A percentile compares a stretch with the other conserved stretches of the same genome.
Conservation (phyloP, 2,329 filamentous ascomycete species). For the Magnaporthiopsis poae region DNA sequence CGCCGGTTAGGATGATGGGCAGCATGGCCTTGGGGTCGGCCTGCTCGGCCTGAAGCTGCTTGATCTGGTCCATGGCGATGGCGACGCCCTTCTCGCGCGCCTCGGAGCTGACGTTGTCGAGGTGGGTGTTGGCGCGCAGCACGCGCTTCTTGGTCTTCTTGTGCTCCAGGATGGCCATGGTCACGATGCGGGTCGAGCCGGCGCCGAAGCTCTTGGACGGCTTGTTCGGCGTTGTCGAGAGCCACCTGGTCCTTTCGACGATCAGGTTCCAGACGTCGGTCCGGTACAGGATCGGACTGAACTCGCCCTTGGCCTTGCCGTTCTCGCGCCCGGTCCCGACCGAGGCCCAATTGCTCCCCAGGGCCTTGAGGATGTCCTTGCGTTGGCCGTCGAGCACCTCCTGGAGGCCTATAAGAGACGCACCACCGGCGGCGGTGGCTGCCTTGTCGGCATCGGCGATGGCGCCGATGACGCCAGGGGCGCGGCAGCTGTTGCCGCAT, state of each 20-base stretch:
- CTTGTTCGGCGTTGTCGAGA: slow-evolving; percentile 46
- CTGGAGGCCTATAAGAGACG: slow-evolving; percentile 36
- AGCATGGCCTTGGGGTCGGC: slow-evolving; percentile 11
- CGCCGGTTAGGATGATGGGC: slow-evolving; percentile 9
- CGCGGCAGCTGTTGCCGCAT: background rate
- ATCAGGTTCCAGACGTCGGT: slow-evolving; percentile 39
- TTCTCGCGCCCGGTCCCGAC: slow-evolving; percentile 38
- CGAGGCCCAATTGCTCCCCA: slow-evolving; percentile 29
- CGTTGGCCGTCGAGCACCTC: slow-evolving; percentile 38
- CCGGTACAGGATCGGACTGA: slow-evolving; percentile 50
- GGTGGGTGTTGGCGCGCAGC: slow-evolving; percentile 41
- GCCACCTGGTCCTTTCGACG: slow-evolving; percentile 48
- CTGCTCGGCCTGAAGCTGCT: slow-evolving; percentile 14
- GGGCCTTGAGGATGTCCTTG: slow-evolving; percentile 29
- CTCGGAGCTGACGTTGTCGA: slow-evolving; percentile 37
- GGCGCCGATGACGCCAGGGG: background rate
- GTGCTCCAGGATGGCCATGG: slow-evolving; percentile 36
- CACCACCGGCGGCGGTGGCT: slow-evolving; percentile 20
- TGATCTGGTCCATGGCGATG: slow-evolving; percentile 29
- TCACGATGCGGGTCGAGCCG: slow-evolving; percentile 34
- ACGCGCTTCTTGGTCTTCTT: slow-evolving; percentile 26
- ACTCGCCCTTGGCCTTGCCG: slow-evolving; percentile 45
- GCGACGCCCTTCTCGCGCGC: slow-evolving; percentile 36
- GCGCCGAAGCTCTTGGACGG: slow-evolving; percentile 51
- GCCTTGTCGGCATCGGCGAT: slow-evolving; percentile 1